phyloP scores from a whole-genome alignment of 371 early-diverging fungal genomes.

The Lichtheimia ornata region DNA sequence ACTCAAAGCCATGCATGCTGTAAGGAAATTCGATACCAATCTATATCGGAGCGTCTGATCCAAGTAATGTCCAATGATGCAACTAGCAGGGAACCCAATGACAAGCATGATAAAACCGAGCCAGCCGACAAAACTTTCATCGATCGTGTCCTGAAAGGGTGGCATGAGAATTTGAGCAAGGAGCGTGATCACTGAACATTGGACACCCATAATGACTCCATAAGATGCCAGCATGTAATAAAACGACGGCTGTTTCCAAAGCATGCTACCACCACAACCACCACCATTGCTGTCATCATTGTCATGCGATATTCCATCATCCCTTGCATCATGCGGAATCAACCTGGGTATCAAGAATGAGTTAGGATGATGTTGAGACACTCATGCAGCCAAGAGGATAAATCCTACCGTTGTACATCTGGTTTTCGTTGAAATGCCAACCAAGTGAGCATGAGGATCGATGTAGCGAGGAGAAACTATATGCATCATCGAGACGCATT shows the following conservation, averaged over 20 bases:
- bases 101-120: constrained; percentile 46
- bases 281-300: too few species aligned
- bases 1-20: constrained; percentile 25
- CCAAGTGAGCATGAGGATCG: not conserved
- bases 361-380: too few species aligned
- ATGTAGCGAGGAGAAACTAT: not conserved
- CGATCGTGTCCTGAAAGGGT: constrained; percentile 29
- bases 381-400: too few species aligned
- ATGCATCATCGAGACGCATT: too few species aligned
- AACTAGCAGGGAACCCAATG: constrained; percentile 46
- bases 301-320: too few species aligned
- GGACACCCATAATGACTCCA: constrained; percentile 50
- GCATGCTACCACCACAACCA: too few species aligned
- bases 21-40: constrained; percentile 29
- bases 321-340: too few species aligned
- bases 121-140: constrained; percentile 42
- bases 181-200: constrained; percentile 51
- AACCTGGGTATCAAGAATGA: too few species aligned
- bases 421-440: not conserved
- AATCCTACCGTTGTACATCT: constrained; percentile 19
- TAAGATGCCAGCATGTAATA: constrained; percentile 35
- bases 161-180: constrained; percentile 52
- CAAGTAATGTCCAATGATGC: constrained; percentile 42
- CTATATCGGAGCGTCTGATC: constrained; percentile 43
- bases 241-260: constrained; percentile 15